Evolutionary conservation across 169 alveolate species (phyloP), one percentile per base, ranked within the genome.

Genomic region (Cryptosporidium sp.): DNA sequence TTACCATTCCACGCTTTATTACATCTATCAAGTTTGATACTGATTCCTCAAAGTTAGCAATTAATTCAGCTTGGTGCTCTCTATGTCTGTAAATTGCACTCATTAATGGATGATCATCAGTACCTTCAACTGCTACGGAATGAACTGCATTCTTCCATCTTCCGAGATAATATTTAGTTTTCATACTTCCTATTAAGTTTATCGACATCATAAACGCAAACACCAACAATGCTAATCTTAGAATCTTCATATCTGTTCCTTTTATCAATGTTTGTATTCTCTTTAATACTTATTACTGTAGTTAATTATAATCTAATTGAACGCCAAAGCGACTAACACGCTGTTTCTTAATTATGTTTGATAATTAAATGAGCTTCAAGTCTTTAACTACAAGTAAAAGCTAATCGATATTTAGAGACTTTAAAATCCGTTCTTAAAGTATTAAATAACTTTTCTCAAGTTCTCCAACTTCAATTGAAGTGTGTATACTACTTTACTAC

Each of bases 71-170:
- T 18, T 62, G 39, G 69, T 41, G 51, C 10, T 80, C 75, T 21
- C 69, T 26, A 21, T 80, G 89, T 33, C 89, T 50, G 52, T 80
- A 80, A 43, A 80, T 80, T 62, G 89, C 43, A 43, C 80, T 61
- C 89, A 80, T 80, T 45, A 80, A 16, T n/a, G 89, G 89, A 39
- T 80, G 26, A 29, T 80, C 50, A 62, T 80, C 89, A 4, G 89
- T 80, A 6, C 75, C 75, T 50, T 59, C 75, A n/a, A 80, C 37
- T 14, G 89, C 80, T 3, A 62, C 73, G 23, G 89, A 80, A 33
- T 80, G 89, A 16, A 80, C 33, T 16, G 48, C 23, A 18, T 80
- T 41, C 70, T 59, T 62, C 89, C 89, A 80, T 21, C 65, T 59
- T 5, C 89, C 89, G 14, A 62, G 65, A 50, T 80, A 39, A 8